Percentiles rank a stretch among this genome's conserved stretches.
These are phyloP conservation scores for Ogataea trehaloabstinens DNA, from an alignment of 805 yeast genomes.

Conservation along the genomic window DNA sequence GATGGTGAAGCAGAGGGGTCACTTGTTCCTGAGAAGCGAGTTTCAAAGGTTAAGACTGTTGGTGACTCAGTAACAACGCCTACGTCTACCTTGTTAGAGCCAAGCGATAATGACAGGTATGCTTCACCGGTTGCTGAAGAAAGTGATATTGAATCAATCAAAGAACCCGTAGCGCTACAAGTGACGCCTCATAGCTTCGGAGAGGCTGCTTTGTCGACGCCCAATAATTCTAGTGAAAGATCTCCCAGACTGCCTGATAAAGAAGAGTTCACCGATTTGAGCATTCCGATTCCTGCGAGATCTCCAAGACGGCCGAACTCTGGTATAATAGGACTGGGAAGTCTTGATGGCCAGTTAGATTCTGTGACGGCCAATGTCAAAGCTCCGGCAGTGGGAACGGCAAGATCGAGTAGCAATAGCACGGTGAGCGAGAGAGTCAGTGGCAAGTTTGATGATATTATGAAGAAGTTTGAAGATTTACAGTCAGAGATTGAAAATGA, in stretches of 20 bases:
- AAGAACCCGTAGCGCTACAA: conserved; percentile 18
- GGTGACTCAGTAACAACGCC: conserved; percentile 1
- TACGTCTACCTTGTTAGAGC: no score
- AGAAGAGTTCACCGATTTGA: conserved; percentile 24
- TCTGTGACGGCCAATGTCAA: neutral
- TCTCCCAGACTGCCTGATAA: conserved; percentile 25
- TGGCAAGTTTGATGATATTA: conserved; percentile 30
- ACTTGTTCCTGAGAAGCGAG: conserved; percentile 13
- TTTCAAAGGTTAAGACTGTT: conserved; percentile 20
- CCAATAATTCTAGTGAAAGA: conserved; percentile 1
- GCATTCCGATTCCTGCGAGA: conserved; percentile 30
- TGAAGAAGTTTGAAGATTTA: conserved; percentile 32
- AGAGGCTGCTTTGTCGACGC: neutral
- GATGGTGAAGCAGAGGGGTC: conserved; percentile 11
- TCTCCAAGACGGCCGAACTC: conserved; percentile 30
- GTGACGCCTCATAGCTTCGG: conserved; percentile 8
- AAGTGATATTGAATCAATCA: conserved; percentile 23
- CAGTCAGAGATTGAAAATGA: conserved; percentile 26
- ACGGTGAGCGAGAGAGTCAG: conserved; percentile 18
- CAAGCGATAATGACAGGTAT: neutral
- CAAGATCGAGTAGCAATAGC: conserved; percentile 1
- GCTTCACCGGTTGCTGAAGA: conserved; percentile 19
- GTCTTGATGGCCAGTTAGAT: conserved; percentile 1
- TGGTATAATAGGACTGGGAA: conserved; percentile 3
- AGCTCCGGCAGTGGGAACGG: neutral